These are phyloP conservation scores for Lyophyllum semitale DNA, from an alignment of 768 basidiomycete genomes.

Conservation along the genomic window DNA sequence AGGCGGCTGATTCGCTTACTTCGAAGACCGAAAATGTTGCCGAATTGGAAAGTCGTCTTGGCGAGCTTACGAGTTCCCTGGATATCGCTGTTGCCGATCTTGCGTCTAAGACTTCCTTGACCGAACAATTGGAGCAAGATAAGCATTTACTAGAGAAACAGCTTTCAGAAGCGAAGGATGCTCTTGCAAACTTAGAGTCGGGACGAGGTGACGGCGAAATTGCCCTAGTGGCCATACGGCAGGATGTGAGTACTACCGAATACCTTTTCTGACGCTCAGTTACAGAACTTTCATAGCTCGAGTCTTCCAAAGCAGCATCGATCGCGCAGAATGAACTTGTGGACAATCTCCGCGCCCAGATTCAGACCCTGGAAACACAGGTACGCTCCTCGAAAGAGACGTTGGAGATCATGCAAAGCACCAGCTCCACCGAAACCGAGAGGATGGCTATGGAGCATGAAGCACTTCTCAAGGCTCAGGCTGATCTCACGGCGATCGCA, in stretches of 20 bases:
- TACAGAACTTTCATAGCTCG: constrained; percentile 44
- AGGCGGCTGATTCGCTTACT: constrained; percentile 53
- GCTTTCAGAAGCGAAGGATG: constrained; percentile 42
- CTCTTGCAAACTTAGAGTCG: constrained; percentile 37
- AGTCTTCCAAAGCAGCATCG: constrained; percentile 42
- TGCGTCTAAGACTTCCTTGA: constrained; percentile 42
- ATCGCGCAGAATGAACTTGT: constrained; percentile 47
- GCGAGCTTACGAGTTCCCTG: constrained; percentile 50
- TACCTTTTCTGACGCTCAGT: constrained; percentile 2
- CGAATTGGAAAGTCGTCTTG: constrained; percentile 55
- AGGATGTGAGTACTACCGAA: constrained; percentile 46
- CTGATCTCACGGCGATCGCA: constrained; percentile 56
- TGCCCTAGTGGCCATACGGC: constrained; percentile 41
- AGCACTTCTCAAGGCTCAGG: constrained; percentile 63
- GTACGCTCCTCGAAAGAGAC: constrained; percentile 51
- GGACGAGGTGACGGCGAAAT: constrained; percentile 32
- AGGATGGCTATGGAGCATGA: constrained; percentile 63
- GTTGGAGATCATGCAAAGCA: constrained; percentile 49
- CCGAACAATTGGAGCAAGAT: constrained; percentile 50
- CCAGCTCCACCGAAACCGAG: constrained; percentile 41
- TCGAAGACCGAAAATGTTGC: constrained; percentile 51
- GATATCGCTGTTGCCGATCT: constrained; percentile 46
- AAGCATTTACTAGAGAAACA: constrained; percentile 52
- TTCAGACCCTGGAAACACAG: constrained; percentile 52
- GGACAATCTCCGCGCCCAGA: constrained; percentile 48